Evolutionary conservation across 192 early-diverging fungal genomes (phyloP).

Genomic region (Coemansia sp.): DNA sequence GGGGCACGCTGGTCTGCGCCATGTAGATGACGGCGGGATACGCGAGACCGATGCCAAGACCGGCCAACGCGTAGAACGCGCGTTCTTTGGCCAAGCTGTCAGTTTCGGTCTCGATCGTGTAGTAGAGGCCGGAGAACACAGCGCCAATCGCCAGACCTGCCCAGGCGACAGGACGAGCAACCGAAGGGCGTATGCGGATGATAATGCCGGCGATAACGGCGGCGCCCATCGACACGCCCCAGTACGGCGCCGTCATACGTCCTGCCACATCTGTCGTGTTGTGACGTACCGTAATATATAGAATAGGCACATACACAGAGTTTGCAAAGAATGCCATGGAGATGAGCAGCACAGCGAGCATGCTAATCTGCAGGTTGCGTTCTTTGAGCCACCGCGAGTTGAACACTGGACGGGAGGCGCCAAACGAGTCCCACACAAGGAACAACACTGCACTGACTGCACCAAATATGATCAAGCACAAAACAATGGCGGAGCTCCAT

Average conservation of each 20-base stretch:
- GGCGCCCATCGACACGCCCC: constrained; percentile 30
- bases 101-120: constrained; percentile 27
- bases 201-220: constrained; percentile 26
- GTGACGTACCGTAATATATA: constrained; percentile 41
- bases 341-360: constrained; percentile 38
- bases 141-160: constrained; percentile 23
- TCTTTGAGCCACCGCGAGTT: constrained; percentile 40
- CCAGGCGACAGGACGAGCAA: constrained; percentile 40
- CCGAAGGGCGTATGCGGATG: constrained; percentile 9
- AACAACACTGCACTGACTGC: constrained; percentile 26
- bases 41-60: constrained; percentile 35
- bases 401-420: constrained; percentile 31
- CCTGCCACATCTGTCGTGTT: constrained; percentile 25
- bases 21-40: constrained; percentile 31
- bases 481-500: constrained; percentile 41
- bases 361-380: constrained; percentile 51
- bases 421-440: constrained; percentile 31
- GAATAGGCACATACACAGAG: constrained; percentile 37
- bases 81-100: constrained; percentile 28
- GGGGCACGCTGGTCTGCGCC: constrained; percentile 38
- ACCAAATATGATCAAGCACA: constrained; percentile 51
- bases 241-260: constrained; percentile 41
- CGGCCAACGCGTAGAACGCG: constrained; percentile 41
- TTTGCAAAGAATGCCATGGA: constrained; percentile 39
- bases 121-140: constrained; percentile 44